Evolutionary conservation across 306 rosid genomes (phyloP).

Genomic region (Cucumis melo): DNA sequence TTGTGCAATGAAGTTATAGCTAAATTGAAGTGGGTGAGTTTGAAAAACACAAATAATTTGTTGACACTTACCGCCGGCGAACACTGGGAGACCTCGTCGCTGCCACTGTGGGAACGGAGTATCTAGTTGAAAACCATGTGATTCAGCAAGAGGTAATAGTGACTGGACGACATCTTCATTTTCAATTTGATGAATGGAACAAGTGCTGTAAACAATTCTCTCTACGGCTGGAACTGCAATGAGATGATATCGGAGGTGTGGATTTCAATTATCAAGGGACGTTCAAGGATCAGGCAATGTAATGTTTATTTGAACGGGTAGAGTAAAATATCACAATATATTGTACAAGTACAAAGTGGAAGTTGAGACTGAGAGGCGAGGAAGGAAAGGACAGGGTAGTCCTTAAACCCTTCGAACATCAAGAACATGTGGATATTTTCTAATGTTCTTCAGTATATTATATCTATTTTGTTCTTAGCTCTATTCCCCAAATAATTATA

Average conservation of each 20-base stretch:
- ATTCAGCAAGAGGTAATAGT: constrained; percentile 50
- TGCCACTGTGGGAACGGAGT: constrained; percentile 12
- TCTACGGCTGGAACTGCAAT: constrained; percentile 64
- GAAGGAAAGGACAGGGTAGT: background rate
- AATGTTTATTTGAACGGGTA: background rate
- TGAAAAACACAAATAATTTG: background rate
- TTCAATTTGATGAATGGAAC: constrained; percentile 64
- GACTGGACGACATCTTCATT: constrained; percentile 69
- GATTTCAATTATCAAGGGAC: background rate
- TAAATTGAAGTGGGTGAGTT: background rate
- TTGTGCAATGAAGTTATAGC: background rate
- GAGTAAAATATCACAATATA: background rate
- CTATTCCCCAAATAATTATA: background rate
- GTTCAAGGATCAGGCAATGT: background rate
- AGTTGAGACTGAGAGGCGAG: background rate
- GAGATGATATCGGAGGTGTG: background rate
- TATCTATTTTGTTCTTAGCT: background rate
- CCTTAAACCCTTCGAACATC: background rate
- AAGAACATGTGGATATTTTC: background rate
- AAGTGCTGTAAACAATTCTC: constrained; percentile 75
- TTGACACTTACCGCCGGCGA: background rate
- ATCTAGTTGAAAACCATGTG: constrained; percentile 12
- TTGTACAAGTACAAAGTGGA: background rate
- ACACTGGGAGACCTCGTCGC: constrained; percentile 10
- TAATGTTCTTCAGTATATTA: background rate